phyloP scores from a whole-genome alignment of 2,329 filamentous ascomycete genomes.

The Nemania sp. region DNA sequence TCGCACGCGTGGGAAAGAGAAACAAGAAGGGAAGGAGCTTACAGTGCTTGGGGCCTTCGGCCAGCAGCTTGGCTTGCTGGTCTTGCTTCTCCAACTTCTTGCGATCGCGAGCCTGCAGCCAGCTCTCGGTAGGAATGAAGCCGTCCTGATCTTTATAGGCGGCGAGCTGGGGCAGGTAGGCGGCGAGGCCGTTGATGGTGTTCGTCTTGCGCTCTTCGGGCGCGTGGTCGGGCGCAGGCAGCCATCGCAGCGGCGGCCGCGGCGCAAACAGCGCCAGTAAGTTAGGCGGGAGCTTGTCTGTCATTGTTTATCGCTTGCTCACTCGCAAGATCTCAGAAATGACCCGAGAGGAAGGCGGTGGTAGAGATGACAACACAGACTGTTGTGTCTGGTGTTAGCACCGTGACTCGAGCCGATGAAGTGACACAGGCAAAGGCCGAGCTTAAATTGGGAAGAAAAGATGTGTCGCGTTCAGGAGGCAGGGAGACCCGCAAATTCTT shows the following conservation, averaged over 20 bases:
- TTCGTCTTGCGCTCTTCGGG: slow-evolving; percentile 80
- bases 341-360: no score
- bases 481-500: slow-evolving; percentile 20
- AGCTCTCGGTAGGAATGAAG: slow-evolving; percentile 86
- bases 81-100: slow-evolving; percentile 79
- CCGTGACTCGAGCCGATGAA: slow-evolving; percentile 12
- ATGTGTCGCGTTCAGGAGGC: slow-evolving; percentile 34
- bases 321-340: slow-evolving; percentile 2
- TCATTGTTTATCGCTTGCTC: slow-evolving; percentile 63
- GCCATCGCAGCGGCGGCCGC: slow-evolving; percentile 87
- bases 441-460: slow-evolving; percentile 14
- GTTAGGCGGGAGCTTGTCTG: slow-evolving; percentile 92
- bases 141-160: slow-evolving; percentile 78
- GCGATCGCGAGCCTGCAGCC: slow-evolving; percentile 85
- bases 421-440: neutral
- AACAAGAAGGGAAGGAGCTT: slow-evolving; percentile 29
- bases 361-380: slow-evolving; percentile 3
- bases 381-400: slow-evolving; percentile 6
- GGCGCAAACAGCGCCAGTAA: slow-evolving; percentile 93
- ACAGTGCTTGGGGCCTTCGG: slow-evolving; percentile 69
- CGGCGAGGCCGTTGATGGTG: slow-evolving; percentile 71
- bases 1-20: neutral
- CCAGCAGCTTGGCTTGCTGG: slow-evolving; percentile 63
- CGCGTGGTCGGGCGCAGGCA: slow-evolving; percentile 79
- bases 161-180: slow-evolving; percentile 72